These are phyloP conservation scores for Candida ipomoeae DNA, from an alignment of 805 yeast genomes.

Conservation along the genomic window DNA sequence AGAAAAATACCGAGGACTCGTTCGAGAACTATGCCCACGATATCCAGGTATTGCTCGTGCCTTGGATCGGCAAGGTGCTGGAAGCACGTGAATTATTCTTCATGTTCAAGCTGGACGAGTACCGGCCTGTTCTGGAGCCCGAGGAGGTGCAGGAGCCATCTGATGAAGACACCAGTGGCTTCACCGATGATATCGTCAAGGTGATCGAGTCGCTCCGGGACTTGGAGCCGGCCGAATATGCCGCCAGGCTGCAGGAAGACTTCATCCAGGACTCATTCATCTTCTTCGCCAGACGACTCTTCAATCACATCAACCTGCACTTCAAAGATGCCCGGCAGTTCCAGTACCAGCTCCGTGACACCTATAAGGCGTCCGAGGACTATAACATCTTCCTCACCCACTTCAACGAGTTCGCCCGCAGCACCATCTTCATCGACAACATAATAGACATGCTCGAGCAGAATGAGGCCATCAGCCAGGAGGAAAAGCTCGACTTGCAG, in stretches of 20 bases:
- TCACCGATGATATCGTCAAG: conserved; percentile 2
- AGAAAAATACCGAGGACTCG: conserved; percentile 27
- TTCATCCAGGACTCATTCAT: conserved; percentile 7
- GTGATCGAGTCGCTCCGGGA: conserved; percentile 7
- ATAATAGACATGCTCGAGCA: conserved; percentile 14
- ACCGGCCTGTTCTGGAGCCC: conserved; percentile 3
- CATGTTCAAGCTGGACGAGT: conserved; percentile 20
- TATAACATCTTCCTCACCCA: conserved; percentile 24
- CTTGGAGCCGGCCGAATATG: conserved; percentile 6
- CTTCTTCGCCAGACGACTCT: conserved; percentile 9
- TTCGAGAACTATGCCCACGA: conserved; percentile 54
- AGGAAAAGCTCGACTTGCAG: conserved; percentile 5
- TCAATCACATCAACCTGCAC: conserved; percentile 10
- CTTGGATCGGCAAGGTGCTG: conserved; percentile 60
- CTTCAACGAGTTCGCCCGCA: conserved; percentile 31
- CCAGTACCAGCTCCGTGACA: not conserved
- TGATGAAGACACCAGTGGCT: not conserved
- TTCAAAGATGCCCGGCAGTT: conserved; percentile 4
- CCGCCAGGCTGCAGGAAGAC: conserved; percentile 2
- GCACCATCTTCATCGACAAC: conserved; percentile 28
- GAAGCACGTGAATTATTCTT: conserved; percentile 62
- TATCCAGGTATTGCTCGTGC: conserved; percentile 54
- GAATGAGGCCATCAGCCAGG: conserved; percentile 7
- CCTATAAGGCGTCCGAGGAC: conserved; percentile 14
- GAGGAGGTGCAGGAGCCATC: not conserved